A percentile compares a stretch with the other conserved stretches of the same genome.
phyloP scores from a whole-genome alignment of 345 rosid species.

The Citrus sinensis region DNA sequence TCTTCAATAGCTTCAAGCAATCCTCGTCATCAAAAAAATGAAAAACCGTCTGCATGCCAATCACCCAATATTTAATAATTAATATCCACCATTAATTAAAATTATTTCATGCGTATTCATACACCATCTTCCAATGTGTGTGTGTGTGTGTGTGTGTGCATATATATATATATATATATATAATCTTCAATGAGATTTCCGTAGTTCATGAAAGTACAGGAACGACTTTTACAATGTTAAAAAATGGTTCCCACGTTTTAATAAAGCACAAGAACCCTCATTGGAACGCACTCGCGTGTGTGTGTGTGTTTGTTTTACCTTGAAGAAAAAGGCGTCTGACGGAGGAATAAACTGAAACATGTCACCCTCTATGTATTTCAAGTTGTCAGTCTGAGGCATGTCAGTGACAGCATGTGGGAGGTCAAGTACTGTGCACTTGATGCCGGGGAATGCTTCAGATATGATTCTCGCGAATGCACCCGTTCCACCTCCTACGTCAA shows the following conservation, averaged over 20 bases:
- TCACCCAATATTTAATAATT: neutral
- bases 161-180: no score
- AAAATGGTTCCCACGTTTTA: no score
- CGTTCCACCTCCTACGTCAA: slow-evolving; percentile 25
- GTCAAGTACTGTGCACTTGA: slow-evolving; percentile 18
- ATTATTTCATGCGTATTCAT: no score
- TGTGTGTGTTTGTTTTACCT: neutral
- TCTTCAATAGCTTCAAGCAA: slow-evolving; percentile 28
- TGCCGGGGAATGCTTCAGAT: slow-evolving; percentile 6
- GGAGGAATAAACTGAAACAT: slow-evolving; percentile 22
- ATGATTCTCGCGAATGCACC: slow-evolving; percentile 20
- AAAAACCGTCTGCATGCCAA: slow-evolving; percentile 23
- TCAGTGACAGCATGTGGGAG: slow-evolving; percentile 17
- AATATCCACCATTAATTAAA: no score
- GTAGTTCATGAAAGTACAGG: no score
- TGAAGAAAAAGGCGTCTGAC: slow-evolving; percentile 6
- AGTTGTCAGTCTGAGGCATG: slow-evolving; percentile 1
- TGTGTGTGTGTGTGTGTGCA: no score
- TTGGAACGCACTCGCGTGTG: no score
- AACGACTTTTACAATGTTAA: no score
- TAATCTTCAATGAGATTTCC: no score
- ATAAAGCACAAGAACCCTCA: neutral
- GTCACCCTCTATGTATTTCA: slow-evolving; percentile 15
- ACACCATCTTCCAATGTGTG: no score
- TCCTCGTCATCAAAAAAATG: slow-evolving; percentile 44